Conservation (phyloP, 2,329 filamentous ascomycete species). For the Colletotrichum sp. region DNA sequence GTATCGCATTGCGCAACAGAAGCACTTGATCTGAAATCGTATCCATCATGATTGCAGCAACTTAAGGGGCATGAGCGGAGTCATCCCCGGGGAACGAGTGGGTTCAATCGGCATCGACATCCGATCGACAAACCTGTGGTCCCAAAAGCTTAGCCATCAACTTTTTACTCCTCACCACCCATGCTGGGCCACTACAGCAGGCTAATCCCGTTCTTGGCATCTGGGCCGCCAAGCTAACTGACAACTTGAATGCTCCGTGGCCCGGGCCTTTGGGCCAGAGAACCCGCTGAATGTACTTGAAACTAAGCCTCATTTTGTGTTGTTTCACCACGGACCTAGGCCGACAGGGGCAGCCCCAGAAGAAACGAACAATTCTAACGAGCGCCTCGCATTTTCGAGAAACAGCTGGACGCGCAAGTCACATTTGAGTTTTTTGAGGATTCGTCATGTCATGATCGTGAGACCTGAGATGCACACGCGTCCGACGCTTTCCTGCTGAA, state of each 20-base stretch:
- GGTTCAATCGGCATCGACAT: not conserved
- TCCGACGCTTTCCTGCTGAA: not conserved
- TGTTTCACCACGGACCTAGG: not conserved
- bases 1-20: not conserved
- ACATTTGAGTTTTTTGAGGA: not conserved
- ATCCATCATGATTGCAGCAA: not conserved
- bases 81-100: not conserved
- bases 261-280: not conserved
- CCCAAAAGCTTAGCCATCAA: not conserved
- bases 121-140: not conserved
- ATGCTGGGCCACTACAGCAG: not conserved
- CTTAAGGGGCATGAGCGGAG: not conserved
- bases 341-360: not conserved
- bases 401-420: not conserved
- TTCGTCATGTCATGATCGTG: not conserved
- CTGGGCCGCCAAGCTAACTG: not conserved
- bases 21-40: not conserved
- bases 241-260: not conserved
- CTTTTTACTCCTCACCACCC: not conserved
- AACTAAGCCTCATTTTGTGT: not conserved
- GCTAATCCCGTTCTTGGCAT: not conserved
- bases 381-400: not conserved
- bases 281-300: not conserved
- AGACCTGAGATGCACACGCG: not conserved
- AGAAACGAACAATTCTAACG: not conserved